A percentile compares a stretch with the other conserved stretches of the same genome.
phyloP scores from a whole-genome alignment of 176 grass and related monocot species.

The Tillandsia fasciculata region DNA sequence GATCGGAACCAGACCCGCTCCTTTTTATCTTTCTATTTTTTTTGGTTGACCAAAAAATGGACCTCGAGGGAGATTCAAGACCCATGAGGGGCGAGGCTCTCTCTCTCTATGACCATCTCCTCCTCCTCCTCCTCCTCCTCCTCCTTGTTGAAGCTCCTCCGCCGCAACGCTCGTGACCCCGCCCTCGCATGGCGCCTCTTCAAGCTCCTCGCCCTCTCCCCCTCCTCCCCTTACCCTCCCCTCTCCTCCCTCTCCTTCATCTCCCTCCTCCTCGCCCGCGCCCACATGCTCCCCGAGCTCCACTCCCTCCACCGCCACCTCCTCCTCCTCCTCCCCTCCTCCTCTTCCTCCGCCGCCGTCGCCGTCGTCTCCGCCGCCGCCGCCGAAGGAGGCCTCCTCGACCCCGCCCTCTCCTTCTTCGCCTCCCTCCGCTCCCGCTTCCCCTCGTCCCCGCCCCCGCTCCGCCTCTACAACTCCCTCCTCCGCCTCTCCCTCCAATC shows the following conservation, averaged over 20 bases:
- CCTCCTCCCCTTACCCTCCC: constrained; percentile 15
- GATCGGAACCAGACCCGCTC: too few species aligned
- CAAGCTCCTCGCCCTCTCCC: constrained; percentile 44
- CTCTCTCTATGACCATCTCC: constrained; percentile 28
- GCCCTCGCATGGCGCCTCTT: constrained; percentile 51
- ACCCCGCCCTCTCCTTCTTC: constrained; percentile 45
- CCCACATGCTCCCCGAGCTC: constrained; percentile 3
- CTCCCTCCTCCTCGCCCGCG: constrained; percentile 35
- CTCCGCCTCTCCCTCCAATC: constrained; percentile 46
- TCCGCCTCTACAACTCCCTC: constrained; percentile 64
- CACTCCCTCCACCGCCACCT: constrained; percentile 37
- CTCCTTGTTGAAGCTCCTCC: constrained; percentile 39
- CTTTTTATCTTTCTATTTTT: too few species aligned
- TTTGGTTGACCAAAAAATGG: too few species aligned
- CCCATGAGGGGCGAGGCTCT: neutral
- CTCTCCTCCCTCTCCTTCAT: constrained; percentile 28
- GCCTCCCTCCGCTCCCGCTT: constrained; percentile 51
- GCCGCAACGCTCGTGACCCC: constrained; percentile 39
- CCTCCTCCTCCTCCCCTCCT: constrained; percentile 34
- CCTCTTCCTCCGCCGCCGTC: constrained; percentile 20
- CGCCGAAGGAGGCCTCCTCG: constrained; percentile 22
- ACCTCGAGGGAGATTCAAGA: neutral
- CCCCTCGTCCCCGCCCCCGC: constrained; percentile 37
- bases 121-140: constrained; percentile 31
- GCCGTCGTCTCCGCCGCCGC: constrained; percentile 4